These are phyloP conservation scores for Skeletonema marinoi DNA, from an alignment of 108 stramenopile genomes.

Conservation along the genomic window DNA sequence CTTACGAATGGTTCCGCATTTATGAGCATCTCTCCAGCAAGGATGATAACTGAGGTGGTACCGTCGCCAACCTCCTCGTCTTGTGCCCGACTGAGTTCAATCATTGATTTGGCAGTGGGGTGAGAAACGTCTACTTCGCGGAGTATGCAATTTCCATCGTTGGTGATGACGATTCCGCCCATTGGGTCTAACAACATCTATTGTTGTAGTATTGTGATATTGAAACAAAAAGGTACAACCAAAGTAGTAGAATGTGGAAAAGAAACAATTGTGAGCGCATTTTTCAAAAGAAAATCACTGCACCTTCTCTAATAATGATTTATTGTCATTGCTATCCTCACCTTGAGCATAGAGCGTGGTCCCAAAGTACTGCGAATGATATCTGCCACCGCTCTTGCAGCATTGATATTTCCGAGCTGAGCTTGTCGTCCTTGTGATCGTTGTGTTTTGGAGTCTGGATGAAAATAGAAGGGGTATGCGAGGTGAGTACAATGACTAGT, in stretches of 20 bases:
- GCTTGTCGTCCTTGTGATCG: constrained; percentile 96
- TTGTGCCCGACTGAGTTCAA: constrained; percentile 96
- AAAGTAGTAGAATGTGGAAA: neutral
- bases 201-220: neutral
- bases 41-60: constrained; percentile 99
- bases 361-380: constrained; percentile 99
- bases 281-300: no score
- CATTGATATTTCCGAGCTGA: constrained; percentile 96
- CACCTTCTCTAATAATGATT: no score
- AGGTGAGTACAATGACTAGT: neutral
- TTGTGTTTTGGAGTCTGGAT: constrained; percentile 91
- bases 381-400: constrained; percentile 94
- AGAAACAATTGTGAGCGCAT: neutral
- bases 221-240: constrained; percentile 15
- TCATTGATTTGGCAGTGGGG: constrained; percentile 99
- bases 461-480: constrained; percentile 37
- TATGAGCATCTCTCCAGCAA: constrained; percentile 98
- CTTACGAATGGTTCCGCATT: constrained; percentile 96
- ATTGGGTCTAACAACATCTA: constrained; percentile 98
- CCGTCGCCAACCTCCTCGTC: constrained; percentile 99
- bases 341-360: constrained; percentile 98
- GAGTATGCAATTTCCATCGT: constrained; percentile 99
- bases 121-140: constrained; percentile 99
- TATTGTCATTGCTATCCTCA: constrained; percentile 5
- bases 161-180: constrained; percentile 99